Base-by-base conservation (phyloP, 2,329 filamentous ascomycete species). In the Botrytis cinerea region DNA sequence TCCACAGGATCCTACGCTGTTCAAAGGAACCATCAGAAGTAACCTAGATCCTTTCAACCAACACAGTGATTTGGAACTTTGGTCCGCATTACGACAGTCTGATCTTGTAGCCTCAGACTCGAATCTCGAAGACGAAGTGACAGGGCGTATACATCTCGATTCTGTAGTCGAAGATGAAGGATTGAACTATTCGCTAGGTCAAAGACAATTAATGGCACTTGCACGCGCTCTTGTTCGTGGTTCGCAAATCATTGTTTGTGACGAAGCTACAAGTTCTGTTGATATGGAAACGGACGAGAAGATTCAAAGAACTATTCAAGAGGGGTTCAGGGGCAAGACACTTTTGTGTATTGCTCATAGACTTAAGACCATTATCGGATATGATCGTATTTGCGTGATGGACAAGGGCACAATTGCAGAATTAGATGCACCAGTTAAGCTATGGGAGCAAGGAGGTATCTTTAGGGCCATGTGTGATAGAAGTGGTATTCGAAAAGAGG, bases 371-470 rank as follows among this genome's bases (percentile, higher is more conserved):
- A 97, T 99, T 76, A 92, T 98, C 75, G 90, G 91, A 43, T 98
- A 98, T 82, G 95, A 99, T 82, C 90, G 95, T 64, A 97, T 99
- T 81, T 95, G 94, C 79, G 96, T 99, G 78, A 97, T 99, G 95
- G 95, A 98, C 79, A 87, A 91, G 62, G 96, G 96, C 0, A 84
- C 84, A 25, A 98, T 99, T 80, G 93, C 93, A 0, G 95, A 98
- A 86, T 85, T 98, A 75, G 96, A 93, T 80, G 87, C 88, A 22
- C 96, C 96, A 2, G 80, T 92, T 60, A 86, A 85, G 61, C 84
- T 99, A 74, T 98, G 92, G 87, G 87, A 91, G 74, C 83, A 86
- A 64, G 90, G 88, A 16, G 92, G 93, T 0, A 94, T 98, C 72
- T 98, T 98, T 82, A 83, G 85, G 73, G 82, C 86, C 77, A 91